Evolutionary conservation across 495 filamentous ascomycete species (phyloP).

Genomic region (Penicillium egyptiacum): DNA sequence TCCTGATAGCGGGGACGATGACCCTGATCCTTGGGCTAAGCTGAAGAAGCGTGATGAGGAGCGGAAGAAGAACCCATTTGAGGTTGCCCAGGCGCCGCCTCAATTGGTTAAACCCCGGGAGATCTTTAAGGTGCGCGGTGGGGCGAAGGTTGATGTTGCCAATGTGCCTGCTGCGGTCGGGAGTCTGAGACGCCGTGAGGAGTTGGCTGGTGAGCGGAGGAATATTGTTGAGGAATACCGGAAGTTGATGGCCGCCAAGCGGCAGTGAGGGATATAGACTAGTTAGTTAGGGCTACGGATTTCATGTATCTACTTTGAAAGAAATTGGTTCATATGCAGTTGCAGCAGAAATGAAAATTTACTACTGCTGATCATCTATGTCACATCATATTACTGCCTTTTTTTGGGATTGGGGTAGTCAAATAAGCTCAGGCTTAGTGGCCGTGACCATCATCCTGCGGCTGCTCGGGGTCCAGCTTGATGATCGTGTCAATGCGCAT

Average conservation of each 20-base stretch:
- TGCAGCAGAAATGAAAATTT: slow-evolving; percentile 18
- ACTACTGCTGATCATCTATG: slow-evolving; percentile 29
- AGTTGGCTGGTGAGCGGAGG: slow-evolving; percentile 70
- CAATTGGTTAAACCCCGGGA: slow-evolving; percentile 65
- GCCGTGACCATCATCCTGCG: slow-evolving; percentile 62
- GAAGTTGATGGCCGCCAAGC: slow-evolving; percentile 71
- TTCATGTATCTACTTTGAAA: slow-evolving; percentile 10
- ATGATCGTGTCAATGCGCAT: slow-evolving; percentile 99
- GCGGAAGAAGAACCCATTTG: slow-evolving; percentile 59
- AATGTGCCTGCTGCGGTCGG: slow-evolving; percentile 75
- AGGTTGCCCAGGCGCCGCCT: slow-evolving; percentile 81
- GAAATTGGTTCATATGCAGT: slow-evolving; percentile 25
- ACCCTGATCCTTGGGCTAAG: slow-evolving; percentile 80
- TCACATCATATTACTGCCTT: slow-evolving; percentile 33
- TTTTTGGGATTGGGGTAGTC: slow-evolving; percentile 22
- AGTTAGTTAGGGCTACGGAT: background rate
- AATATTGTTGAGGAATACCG: slow-evolving; percentile 82
- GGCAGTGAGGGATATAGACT: slow-evolving; percentile 26
- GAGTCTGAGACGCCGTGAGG: slow-evolving; percentile 78
- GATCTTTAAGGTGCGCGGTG: slow-evolving; percentile 66
- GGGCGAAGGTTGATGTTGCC: slow-evolving; percentile 68
- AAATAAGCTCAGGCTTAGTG: slow-evolving; percentile 33
- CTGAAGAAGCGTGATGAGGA: slow-evolving; percentile 61
- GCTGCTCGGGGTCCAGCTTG: slow-evolving; percentile 90
- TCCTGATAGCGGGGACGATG: slow-evolving; percentile 40